Evolutionary conservation across 805 yeast species (phyloP).

Genomic region (Candida argentea): DNA sequence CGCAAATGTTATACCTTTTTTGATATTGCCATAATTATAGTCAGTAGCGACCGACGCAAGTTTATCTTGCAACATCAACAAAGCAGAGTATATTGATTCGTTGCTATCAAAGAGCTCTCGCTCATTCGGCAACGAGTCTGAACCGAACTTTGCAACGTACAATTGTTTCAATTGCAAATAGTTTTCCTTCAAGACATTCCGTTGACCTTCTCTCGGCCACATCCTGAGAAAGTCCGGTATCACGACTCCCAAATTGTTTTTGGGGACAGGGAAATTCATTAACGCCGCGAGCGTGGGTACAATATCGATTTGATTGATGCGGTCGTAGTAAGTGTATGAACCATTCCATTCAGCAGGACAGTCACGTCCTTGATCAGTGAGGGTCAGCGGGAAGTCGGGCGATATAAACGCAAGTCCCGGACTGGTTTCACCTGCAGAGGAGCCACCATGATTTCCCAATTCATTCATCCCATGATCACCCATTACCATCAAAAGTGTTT

Average conservation of each 20-base stretch:
- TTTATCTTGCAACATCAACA: conserved; percentile 37
- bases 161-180: conserved; percentile 45
- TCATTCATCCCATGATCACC: conserved; percentile 98
- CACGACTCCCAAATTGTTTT: conserved; percentile 64
- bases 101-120: too few relatives aligned
- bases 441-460: conserved; percentile 94
- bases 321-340: conserved; percentile 42
- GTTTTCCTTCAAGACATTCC: conserved; percentile 40
- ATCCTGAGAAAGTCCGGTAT: conserved; percentile 47
- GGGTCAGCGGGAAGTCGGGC: conserved; percentile 32
- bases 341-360: conserved; percentile 31
- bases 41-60: conserved; percentile 60
- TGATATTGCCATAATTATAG: conserved; percentile 49
- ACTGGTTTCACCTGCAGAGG: conserved; percentile 84
- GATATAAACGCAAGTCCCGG: conserved; percentile 71
- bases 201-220: conserved; percentile 30
- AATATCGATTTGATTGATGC: conserved; percentile 57
- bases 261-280: conserved; percentile 58
- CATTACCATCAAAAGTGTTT: conserved; percentile 60
- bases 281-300: conserved; percentile 61
- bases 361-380: not conserved
- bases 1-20: conserved; percentile 15
- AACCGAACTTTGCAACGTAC: conserved; percentile 28
- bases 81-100: conserved; percentile 17
- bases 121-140: too few relatives aligned